These are phyloP conservation scores for Hypoxylon perforatum DNA, from an alignment of 495 filamentous ascomycete genomes.

Conservation along the genomic window DNA sequence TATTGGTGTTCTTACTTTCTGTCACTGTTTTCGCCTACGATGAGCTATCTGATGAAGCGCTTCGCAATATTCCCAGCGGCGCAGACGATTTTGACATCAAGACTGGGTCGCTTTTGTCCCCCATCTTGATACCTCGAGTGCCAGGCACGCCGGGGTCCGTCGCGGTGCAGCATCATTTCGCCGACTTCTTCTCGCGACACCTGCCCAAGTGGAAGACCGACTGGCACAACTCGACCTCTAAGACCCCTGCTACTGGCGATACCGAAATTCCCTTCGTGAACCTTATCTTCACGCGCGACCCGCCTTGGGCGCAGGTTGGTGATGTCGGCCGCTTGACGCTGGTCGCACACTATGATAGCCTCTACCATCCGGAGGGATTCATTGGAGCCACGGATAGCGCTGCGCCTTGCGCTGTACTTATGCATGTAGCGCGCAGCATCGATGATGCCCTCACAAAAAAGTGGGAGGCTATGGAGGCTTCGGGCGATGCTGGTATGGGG, in stretches of 20 bases:
- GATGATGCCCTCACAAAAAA: slow-evolving; percentile 55
- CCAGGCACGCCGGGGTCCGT: slow-evolving; percentile 79
- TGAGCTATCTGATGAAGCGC: slow-evolving; percentile 74
- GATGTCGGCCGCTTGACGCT: slow-evolving; percentile 78
- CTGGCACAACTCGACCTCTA: slow-evolving; percentile 85
- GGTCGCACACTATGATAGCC: slow-evolving; percentile 95
- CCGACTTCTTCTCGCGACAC: slow-evolving; percentile 73
- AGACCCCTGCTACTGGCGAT: slow-evolving; percentile 73
- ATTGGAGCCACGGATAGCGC: slow-evolving; percentile 91
- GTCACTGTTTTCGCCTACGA: slow-evolving; percentile 67
- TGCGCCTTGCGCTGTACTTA: slow-evolving; percentile 85
- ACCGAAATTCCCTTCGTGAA: slow-evolving; percentile 82
- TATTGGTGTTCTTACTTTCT: slow-evolving; percentile 35
- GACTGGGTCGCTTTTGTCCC: slow-evolving; percentile 73
- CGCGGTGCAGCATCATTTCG: slow-evolving; percentile 78
- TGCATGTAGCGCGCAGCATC: slow-evolving; percentile 68
- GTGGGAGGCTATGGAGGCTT: slow-evolving; percentile 50
- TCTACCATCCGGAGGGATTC: slow-evolving; percentile 78
- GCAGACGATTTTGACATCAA: slow-evolving; percentile 78
- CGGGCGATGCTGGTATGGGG: slow-evolving; percentile 47
- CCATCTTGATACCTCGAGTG: slow-evolving; percentile 84
- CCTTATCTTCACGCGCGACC: slow-evolving; percentile 81
- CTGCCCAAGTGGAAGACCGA: slow-evolving; percentile 81
- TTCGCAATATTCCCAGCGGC: slow-evolving; percentile 70
- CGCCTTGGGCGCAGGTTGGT: slow-evolving; percentile 77